Evolutionary conservation across 306 rosid species (phyloP), one percentile per base, ranked within the genome.

Genomic region (Glycine tomentella): DNA sequence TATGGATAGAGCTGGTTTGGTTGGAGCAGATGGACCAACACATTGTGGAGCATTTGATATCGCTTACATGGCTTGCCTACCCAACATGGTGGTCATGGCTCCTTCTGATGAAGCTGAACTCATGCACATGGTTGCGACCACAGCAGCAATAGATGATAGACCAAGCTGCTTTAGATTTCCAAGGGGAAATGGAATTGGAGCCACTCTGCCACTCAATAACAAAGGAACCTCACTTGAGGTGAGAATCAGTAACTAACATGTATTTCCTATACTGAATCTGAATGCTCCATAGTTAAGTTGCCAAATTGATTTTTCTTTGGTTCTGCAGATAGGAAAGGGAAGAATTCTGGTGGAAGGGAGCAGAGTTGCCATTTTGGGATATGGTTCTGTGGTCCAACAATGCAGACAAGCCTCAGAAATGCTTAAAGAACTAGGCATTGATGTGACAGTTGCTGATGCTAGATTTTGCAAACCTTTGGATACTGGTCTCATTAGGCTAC

Each of bases 1-100:
- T 42, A 25, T 95, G 90, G 98, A 95, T 79, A 81, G 97, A 65
- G 98, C 97, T 63, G 98, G 97, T 64, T 83, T 95, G 84, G 98
- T 95, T 15, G 98, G 98, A 38, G 97, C 95, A 3, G 98, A 95
- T 83, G 98, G 98, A 71, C 97, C 98, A 49, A 94, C 98, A 7
- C 98, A 94, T 69, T 94, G 97, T 8, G 98, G 98, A 75, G 97
- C 98, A 65, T 94, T 94, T 86, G 98, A 94, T 68, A 87, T 92
- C 63, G 68, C 97, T 16, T 94, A 87, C 91, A 92, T 94, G 98
- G 98, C 97, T 78, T 93, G 97, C 83, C 86, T 95, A 87, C 99
- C 99, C 33, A 95, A 93, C 87, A 95, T 95, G 97, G 88, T 95
- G 82, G 97, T 93, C 73, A 95, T 95, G 99, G 99, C 99, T 75